These are phyloP conservation scores for Chaetoceros tenuissimus DNA, from an alignment of 108 stramenopile species.

Conservation along the genomic window DNA sequence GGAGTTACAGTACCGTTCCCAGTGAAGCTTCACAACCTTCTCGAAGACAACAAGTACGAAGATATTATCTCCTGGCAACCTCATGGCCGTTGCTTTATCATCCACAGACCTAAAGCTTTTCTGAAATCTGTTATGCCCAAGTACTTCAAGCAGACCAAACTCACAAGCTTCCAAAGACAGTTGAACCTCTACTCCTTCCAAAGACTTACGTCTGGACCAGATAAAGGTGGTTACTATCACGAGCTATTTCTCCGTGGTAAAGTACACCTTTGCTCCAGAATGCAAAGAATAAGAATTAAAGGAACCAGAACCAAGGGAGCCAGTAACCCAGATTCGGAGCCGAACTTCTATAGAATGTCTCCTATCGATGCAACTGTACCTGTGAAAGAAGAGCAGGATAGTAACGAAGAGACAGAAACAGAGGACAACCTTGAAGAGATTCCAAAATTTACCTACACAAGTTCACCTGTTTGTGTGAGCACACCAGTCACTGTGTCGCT, in stretches of 20 bases:
- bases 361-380: neutral
- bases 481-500: neutral
- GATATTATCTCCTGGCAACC: constrained; percentile 68
- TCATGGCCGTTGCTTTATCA: constrained; percentile 63
- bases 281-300: constrained; percentile 51
- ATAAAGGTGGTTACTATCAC: constrained; percentile 68
- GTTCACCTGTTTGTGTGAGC: neutral
- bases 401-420: neutral
- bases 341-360: constrained; percentile 20
- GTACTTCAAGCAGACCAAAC: constrained; percentile 86
- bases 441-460: neutral
- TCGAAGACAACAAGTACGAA: constrained; percentile 24
- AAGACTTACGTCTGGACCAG: constrained; percentile 58
- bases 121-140: constrained; percentile 67
- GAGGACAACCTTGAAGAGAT: too few relatives aligned
- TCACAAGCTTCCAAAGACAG: constrained; percentile 75
- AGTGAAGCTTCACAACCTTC: constrained; percentile 53
- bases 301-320: constrained; percentile 31
- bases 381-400: neutral
- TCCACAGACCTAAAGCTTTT: constrained; percentile 59
- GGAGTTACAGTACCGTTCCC: constrained; percentile 59
- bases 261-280: constrained; percentile 30
- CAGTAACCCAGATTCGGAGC: constrained; percentile 27
- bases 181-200: constrained; percentile 58
- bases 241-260: constrained; percentile 58